Percentiles rank a stretch among this genome's conserved stretches.
Evolutionary conservation across 2,329 filamentous ascomycete species (phyloP).

Genomic region (Claviceps monticola): DNA sequence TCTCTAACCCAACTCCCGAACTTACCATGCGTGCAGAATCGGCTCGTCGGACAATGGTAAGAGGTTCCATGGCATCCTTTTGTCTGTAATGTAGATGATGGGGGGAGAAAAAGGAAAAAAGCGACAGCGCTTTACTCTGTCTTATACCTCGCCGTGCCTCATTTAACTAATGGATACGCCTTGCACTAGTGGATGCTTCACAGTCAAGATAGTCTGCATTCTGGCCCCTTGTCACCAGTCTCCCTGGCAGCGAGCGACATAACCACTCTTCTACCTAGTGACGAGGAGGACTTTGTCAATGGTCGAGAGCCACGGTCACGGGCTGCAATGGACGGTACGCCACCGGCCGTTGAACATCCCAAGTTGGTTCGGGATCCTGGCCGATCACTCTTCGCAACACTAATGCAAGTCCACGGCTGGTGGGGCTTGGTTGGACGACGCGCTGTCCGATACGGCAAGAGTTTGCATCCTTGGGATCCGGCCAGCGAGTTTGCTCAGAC

Average conservation of each 20-base stretch:
- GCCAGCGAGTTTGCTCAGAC: conserved; percentile 34
- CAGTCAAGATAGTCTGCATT: conserved; percentile 43
- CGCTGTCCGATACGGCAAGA: conserved; percentile 30
- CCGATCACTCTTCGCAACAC: conserved; percentile 39
- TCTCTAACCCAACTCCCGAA: conserved; percentile 27
- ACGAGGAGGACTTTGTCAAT: conserved; percentile 36
- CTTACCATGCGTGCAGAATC: conserved; percentile 37
- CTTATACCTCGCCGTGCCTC: not conserved
- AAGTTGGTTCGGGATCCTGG: conserved; percentile 26
- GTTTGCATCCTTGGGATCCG: conserved; percentile 30
- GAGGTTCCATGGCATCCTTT: conserved; percentile 8
- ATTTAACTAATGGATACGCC: not conserved
- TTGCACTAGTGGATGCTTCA: conserved; percentile 40
- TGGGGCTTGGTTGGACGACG: conserved; percentile 39
- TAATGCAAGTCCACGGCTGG: conserved; percentile 40
- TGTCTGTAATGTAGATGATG: not conserved
- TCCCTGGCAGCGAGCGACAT: conserved; percentile 39
- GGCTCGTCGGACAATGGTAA: conserved; percentile 40
- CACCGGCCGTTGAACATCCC: conserved; percentile 32
- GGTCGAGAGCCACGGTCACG: conserved; percentile 34
- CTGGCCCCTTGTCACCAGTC: conserved; percentile 35
- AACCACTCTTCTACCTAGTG: conserved; percentile 37
- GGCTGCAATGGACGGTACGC: conserved; percentile 39
- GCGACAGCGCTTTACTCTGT: too few species aligned
- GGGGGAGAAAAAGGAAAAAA: too few species aligned